phyloP scores from a whole-genome alignment of 345 rosid genomes.

The Punica granatum region DNA sequence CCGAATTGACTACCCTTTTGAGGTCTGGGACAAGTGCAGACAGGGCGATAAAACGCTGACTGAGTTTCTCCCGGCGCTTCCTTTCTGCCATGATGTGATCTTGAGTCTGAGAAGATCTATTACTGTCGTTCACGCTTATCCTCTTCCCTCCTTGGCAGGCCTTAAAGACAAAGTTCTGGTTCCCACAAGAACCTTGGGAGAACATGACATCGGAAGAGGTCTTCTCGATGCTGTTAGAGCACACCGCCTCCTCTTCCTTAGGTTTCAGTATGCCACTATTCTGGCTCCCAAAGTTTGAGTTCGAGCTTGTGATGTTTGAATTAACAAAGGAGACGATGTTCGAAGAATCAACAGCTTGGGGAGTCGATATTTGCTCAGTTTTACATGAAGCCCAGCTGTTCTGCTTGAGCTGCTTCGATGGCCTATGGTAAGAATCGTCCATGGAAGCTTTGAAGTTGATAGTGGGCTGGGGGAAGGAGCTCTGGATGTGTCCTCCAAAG shows the following conservation, averaged over 20 bases:
- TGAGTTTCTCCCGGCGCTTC: constrained; percentile 62
- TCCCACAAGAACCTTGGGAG: constrained; percentile 24
- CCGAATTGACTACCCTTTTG: constrained; percentile 42
- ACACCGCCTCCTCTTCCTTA: constrained; percentile 33
- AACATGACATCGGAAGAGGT: constrained; percentile 19
- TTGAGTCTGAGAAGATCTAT: constrained; percentile 33
- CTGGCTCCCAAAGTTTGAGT: constrained; percentile 22
- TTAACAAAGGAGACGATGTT: constrained; percentile 21
- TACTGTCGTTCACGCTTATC: constrained; percentile 12
- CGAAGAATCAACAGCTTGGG: constrained; percentile 23
- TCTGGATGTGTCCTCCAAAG: constrained; percentile 32
- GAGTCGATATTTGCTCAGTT: constrained; percentile 13
- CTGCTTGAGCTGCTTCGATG: constrained; percentile 37
- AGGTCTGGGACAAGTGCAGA: constrained; percentile 64
- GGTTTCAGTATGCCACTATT: constrained; percentile 26
- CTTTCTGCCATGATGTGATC: constrained; percentile 68
- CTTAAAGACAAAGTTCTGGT: constrained; percentile 29
- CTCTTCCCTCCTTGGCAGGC: constrained; percentile 23
- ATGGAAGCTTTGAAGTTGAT: constrained; percentile 13
- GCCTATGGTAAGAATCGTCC: constrained; percentile 18
- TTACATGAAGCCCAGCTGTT: constrained; percentile 24
- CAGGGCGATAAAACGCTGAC: constrained; percentile 53
- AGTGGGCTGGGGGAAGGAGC: constrained; percentile 14
- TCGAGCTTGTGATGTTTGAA: constrained; percentile 16
- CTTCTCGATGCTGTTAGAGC: constrained; percentile 13